Evolutionary conservation across 192 early-diverging fungal species (phyloP), one percentile per base, ranked within the genome.

Genomic region (Podila epicladia): DNA sequence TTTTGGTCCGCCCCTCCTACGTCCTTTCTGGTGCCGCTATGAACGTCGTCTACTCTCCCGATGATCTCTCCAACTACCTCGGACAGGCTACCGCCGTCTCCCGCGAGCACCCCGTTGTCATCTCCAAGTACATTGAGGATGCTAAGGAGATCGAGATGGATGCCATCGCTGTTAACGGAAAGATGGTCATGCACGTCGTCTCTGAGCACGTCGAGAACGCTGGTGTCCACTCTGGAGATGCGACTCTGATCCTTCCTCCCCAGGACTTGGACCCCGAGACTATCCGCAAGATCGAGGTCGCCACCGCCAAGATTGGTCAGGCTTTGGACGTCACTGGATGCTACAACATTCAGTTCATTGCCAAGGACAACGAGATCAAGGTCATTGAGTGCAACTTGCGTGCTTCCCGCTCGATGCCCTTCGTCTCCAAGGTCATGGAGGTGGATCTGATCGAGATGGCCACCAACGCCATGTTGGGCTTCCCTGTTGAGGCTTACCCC

Each of bases 121-220:
- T 99, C 71, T 91, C 97, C 67, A 98, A 99, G 91, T 98, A 95
- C 74, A 99, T 99, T 78, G 95, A 97, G 73, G 96, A 96, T 66
- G 98, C 98, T 55, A 96, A 97, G 87, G 98, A 99, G 85, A 96
- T 99, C 69, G 98, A 99, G 73, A 92, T 99, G 85, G 98, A 99
- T 82, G 98, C 96, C n/a, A 97, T 99, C 63, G 97, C 98, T 11
- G 82, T 92, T 22, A 92, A 95, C 65, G 98, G 98, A 48, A 95
- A 97, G 86, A 86, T 97, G 69, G 73, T 97, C 60, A 93, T 97
- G 92, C 96, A 98, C 82, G 96, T 95, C 41, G 88, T 99, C 67
- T 95, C 97, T 63, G 96, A 99, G 87, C 98, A 99, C 83, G 95
- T 99, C 28, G 98, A 99, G 86, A 98, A 99, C 82, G 97, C 98